phyloP scores from a whole-genome alignment of 2,329 filamentous ascomycete genomes.

The Orbilia javanica region DNA sequence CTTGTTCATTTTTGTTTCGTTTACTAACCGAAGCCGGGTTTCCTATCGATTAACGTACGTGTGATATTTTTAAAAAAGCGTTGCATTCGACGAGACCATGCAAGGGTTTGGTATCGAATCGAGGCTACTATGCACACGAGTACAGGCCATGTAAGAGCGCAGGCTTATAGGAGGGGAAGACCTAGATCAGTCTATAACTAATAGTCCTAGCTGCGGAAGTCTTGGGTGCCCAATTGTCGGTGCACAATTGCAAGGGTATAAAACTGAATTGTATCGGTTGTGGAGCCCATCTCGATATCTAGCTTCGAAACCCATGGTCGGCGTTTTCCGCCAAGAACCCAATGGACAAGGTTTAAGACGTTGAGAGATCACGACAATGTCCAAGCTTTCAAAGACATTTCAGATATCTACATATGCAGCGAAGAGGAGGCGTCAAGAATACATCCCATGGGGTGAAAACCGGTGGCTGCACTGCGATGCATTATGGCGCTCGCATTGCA shows the following conservation, averaged over 20 bases:
- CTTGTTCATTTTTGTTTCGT: not conserved
- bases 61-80: conserved; percentile 42
- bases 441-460: not conserved
- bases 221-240: too few species aligned
- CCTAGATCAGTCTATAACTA: conserved; percentile 3
- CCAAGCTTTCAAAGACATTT: conserved; percentile 47
- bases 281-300: conserved; percentile 17
- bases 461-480: conserved; percentile 21
- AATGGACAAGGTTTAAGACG: conserved; percentile 55
- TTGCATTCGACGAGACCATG: conserved; percentile 32
- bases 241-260: conserved; percentile 1
- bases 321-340: conserved; percentile 51
- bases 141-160: too few species aligned
- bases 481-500: conserved; percentile 32
- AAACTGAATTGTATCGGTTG: conserved; percentile 13
- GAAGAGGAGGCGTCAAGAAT: conserved; percentile 1
- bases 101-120: conserved; percentile 27
- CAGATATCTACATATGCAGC: not conserved
- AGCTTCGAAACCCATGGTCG: conserved; percentile 14
- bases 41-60: not conserved
- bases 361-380: conserved; percentile 39
- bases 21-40: conserved; percentile 12
- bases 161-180: not conserved
- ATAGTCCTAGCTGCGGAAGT: not conserved
- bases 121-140: too few species aligned